These are phyloP conservation scores for Juncus effusus DNA, from an alignment of 176 grass and related monocot genomes.

Conservation along the genomic window DNA sequence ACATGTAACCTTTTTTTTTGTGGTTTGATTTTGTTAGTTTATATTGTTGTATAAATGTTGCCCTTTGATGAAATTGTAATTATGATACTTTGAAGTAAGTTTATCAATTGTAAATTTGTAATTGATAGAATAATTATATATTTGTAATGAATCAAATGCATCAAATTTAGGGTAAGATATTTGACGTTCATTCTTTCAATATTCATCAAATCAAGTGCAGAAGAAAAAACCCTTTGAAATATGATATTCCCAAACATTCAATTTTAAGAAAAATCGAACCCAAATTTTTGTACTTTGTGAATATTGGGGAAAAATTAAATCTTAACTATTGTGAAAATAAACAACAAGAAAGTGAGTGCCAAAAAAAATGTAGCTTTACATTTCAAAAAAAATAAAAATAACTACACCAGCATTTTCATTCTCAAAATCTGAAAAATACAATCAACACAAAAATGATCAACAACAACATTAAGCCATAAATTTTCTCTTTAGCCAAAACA, in stretches of 20 bases:
- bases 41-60: not conserved
- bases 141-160: too few species aligned
- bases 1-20: too few species aligned
- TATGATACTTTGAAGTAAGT: not conserved
- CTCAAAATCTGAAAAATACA: not conserved
- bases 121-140: not conserved
- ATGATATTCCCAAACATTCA: too few species aligned
- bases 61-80: not conserved
- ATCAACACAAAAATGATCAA: constrained; percentile 7
- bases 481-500: not conserved
- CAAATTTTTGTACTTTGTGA: too few species aligned
- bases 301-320: too few species aligned
- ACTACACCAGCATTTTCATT: not conserved
- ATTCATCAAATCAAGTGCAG: too few species aligned
- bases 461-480: constrained; percentile 4
- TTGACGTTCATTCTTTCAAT: too few species aligned
- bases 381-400: constrained; percentile 9
- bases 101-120: not conserved
- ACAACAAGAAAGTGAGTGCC: not conserved
- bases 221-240: too few species aligned
- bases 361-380: constrained; percentile 15
- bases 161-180: too few species aligned
- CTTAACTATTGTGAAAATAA: not conserved
- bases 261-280: too few species aligned
- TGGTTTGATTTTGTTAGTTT: too few species aligned